Conservation (phyloP, 2,329 filamentous ascomycete genomes). For the Zasmidium cellare region DNA sequence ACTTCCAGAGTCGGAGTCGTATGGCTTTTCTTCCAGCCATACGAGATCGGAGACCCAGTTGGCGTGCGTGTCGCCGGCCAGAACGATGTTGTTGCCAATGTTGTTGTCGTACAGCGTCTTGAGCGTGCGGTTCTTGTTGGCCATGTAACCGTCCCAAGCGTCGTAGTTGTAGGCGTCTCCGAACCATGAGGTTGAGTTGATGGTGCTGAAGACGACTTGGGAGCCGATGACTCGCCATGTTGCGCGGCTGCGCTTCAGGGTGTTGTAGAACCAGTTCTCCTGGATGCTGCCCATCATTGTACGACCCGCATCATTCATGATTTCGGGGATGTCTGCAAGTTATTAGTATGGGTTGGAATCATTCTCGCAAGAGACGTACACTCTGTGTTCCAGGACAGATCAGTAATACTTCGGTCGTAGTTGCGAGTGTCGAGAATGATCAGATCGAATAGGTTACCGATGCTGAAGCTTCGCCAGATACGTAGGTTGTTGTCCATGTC, state of each 20-base stretch:
- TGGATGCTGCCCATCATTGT: conserved; percentile 28
- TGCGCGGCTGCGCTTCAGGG: conserved; percentile 52
- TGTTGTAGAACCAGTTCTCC: conserved; percentile 54
- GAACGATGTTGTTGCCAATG: conserved; percentile 69
- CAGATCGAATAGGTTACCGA: conserved; percentile 43
- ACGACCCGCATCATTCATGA: conserved; percentile 31
- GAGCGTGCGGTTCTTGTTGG: conserved; percentile 69
- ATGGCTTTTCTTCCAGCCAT: conserved; percentile 41
- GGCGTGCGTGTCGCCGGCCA: conserved; percentile 68
- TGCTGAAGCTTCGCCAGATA: conserved; percentile 44
- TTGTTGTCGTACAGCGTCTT: conserved; percentile 60
- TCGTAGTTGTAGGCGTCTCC: conserved; percentile 53
- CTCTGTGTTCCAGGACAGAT: conserved; percentile 30
- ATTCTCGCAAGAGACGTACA: not conserved
- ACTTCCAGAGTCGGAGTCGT: conserved; percentile 39
- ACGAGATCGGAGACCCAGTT: conserved; percentile 53
- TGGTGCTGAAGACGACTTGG: conserved; percentile 64
- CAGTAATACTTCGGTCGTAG: conserved; percentile 46
- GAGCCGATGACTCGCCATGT: conserved; percentile 70
- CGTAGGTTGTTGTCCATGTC: conserved; percentile 46
- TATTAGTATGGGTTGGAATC: conserved; percentile 1
- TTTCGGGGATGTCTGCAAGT: conserved; percentile 18
- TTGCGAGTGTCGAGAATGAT: conserved; percentile 46
- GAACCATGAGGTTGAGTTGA: conserved; percentile 44
- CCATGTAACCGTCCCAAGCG: conserved; percentile 63